Conservation (phyloP, 208 protist genomes). For the Leishmania lainsoni region DNA sequence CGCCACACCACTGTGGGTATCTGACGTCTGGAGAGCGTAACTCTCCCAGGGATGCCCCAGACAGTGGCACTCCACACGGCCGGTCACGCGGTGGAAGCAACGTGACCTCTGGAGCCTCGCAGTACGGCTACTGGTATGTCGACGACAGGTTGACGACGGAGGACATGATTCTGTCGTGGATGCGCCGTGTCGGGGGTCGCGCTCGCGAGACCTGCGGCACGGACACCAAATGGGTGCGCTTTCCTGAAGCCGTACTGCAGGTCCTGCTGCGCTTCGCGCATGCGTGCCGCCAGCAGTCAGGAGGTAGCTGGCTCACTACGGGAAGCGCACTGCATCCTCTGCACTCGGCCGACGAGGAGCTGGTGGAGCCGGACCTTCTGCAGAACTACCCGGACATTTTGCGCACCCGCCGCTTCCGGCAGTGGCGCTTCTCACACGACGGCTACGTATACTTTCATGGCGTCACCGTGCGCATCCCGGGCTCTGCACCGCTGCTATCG, state of each 20-base stretch:
- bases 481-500: constrained; percentile 8
- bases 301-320: constrained; percentile 19
- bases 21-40: constrained; percentile 1
- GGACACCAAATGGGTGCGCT: constrained; percentile 54
- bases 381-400: constrained; percentile 30
- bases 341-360: constrained; percentile 22
- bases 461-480: constrained; percentile 42
- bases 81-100: background rate
- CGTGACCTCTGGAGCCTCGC: background rate
- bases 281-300: constrained; percentile 11
- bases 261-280: constrained; percentile 16
- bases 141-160: constrained; percentile 42
- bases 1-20: background rate
- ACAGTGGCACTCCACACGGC: background rate
- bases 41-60: background rate
- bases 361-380: constrained; percentile 27
- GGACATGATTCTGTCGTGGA: constrained; percentile 56
- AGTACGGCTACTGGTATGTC: constrained; percentile 45
- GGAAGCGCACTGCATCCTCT: background rate
- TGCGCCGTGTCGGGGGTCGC: constrained; percentile 44
- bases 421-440: constrained; percentile 52
- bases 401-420: constrained; percentile 39
- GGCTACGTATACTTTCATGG: constrained; percentile 66
- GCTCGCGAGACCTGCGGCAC: constrained; percentile 42
- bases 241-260: constrained; percentile 15